Evolutionary conservation across 139 green algal species (phyloP).

Genomic region (Chlamydomonas sp.): DNA sequence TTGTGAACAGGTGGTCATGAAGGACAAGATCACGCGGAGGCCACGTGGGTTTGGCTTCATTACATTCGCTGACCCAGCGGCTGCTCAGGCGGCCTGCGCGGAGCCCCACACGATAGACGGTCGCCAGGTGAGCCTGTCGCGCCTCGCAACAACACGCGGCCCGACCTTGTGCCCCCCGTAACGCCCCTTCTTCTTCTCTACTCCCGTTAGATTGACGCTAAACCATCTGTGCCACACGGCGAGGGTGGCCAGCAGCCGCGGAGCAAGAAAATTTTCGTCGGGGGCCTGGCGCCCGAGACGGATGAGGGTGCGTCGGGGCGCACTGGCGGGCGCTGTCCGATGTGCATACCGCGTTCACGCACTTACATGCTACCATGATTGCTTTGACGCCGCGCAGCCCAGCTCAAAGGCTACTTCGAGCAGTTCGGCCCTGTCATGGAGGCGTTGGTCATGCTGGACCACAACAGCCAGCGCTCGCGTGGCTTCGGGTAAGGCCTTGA

Average conservation of each 20-base stretch:
- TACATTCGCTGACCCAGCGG: conserved; percentile 68
- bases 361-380: not conserved
- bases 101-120: conserved; percentile 77
- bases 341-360: no score
- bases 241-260: conserved; percentile 61
- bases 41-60: conserved; percentile 89
- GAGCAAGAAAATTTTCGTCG: conserved; percentile 90
- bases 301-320: conserved; percentile 65
- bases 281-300: conserved; percentile 84
- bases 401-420: conserved; percentile 85
- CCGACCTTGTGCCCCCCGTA: not conserved
- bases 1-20: conserved; percentile 80
- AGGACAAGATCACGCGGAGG: conserved; percentile 69
- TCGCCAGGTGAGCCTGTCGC: conserved; percentile 48
- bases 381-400: not conserved
- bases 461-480: conserved; percentile 74
- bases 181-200: not conserved
- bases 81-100: conserved; percentile 65
- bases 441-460: conserved; percentile 88
- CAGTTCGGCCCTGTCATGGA: conserved; percentile 85
- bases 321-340: no score
- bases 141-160: not conserved
- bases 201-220: conserved; percentile 80
- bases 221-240: conserved; percentile 78
- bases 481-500: conserved; percentile 77